Evolutionary conservation across 73 alveolate species (phyloP), one percentile per base, ranked within the genome.

Genomic region (Paraurostyla sp.): DNA sequence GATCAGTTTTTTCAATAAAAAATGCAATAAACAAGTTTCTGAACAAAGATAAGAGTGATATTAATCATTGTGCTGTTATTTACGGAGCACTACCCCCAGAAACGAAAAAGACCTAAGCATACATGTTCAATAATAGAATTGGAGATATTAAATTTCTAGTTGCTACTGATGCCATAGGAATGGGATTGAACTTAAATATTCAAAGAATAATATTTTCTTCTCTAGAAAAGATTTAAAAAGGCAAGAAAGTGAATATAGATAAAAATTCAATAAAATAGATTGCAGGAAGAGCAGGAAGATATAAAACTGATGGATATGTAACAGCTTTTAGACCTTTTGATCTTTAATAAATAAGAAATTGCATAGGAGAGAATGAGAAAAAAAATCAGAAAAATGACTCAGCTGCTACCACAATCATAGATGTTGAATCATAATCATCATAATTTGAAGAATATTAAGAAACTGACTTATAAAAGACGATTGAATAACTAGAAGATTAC

Each of bases 271-370:
- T 94, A 38, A 75, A 65, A 30, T 87, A 94, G 63, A 94, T 94
- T 0, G 91, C 95, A 22, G 98, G 98, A 69, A 88, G 98, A 60
- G 98, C 98, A 6, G 98, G 98, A 0, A 78, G 98, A 56, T 92
- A 25, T 81, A 65, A 27, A n/a, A 62, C 56, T n/a, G 95, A 94
- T 75, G 98, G 98, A 0, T 76, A 20, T 57, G 96, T 94, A 3
- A 76, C 95, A 11, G 90, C 94, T 15, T 80, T 89, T 52, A 50
- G 33, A 18, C 22, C 4, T 0, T 35, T 38, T 18, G 76, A 91
- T 46, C 87, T 81, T 20, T 20, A 54, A 7, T 20, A 16, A 0
- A 65, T 84, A 25, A 29, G 76, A 60, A 36, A 76, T n/a, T 63
- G 22, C 0, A 22, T 73, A 35, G 80, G 65, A 23, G 11, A 4